Conservation (phyloP, 78 protist species). For the Guillardia theta region DNA sequence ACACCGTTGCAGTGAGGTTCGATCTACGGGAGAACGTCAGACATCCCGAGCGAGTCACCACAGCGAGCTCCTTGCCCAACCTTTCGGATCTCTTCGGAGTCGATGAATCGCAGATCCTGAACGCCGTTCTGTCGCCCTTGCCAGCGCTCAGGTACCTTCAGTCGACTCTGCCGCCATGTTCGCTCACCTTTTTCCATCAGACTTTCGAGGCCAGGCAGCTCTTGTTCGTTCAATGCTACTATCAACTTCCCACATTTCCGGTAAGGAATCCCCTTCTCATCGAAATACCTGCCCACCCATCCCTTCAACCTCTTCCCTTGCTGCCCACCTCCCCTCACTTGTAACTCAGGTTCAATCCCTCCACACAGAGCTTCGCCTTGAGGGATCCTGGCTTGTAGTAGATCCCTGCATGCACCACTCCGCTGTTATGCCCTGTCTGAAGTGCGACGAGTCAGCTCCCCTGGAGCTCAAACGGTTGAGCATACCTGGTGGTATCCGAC, state of each 20-base stretch:
- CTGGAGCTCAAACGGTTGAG: too few relatives aligned
- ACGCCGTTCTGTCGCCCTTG: too few relatives aligned
- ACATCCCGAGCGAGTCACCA: neutral
- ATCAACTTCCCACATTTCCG: constrained; percentile 1
- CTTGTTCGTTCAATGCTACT: neutral
- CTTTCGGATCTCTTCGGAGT: neutral
- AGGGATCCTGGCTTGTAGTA: constrained; percentile 9
- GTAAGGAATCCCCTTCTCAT: neutral
- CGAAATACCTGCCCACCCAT: neutral
- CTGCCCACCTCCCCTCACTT: neutral
- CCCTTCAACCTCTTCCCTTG: neutral
- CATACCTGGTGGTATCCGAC: neutral
- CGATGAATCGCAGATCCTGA: neutral
- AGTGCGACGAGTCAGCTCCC: too few relatives aligned
- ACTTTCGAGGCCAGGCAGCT: neutral
- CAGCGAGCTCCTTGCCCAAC: neutral
- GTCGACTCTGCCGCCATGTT: too few relatives aligned
- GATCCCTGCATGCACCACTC: neutral
- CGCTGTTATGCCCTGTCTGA: constrained; percentile 38
- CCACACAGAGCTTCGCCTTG: constrained; percentile 18
- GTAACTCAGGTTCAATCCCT: neutral
- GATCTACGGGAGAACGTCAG: neutral
- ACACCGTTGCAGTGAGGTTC: constrained; percentile 27
- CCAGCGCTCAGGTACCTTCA: too few relatives aligned
- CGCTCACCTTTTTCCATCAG: neutral